A percentile compares a stretch with the other conserved stretches of the same genome.
phyloP scores from a whole-genome alignment of 768 basidiomycete genomes.

The Hericium coralloides region DNA sequence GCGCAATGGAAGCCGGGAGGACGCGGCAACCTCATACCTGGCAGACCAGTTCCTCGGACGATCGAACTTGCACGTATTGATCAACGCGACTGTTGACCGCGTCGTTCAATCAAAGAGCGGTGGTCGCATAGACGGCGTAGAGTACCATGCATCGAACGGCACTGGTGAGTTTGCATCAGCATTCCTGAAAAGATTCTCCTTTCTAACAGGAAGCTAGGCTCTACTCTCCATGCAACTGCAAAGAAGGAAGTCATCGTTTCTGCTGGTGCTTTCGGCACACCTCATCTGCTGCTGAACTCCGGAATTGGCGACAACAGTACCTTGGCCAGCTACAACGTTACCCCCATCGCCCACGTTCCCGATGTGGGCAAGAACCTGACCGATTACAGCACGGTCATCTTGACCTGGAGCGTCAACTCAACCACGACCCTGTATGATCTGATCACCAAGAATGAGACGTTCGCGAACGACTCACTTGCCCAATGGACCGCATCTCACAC shows the following conservation, averaged over 20 bases:
- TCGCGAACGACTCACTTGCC: background rate
- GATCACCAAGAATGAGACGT: background rate
- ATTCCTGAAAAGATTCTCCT: too few species aligned
- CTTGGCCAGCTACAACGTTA: background rate
- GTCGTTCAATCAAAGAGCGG: background rate
- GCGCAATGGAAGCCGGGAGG: constrained; percentile 1
- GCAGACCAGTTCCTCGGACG: background rate
- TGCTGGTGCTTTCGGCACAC: background rate
- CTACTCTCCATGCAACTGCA: constrained; percentile 1
- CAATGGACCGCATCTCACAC: background rate
- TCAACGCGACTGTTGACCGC: constrained; percentile 6
- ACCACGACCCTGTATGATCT: constrained; percentile 1
- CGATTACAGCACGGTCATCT: background rate
- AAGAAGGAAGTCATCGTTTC: background rate
- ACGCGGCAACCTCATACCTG: constrained; percentile 3
- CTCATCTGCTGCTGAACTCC: background rate
- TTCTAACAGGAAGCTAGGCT: background rate
- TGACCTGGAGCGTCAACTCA: background rate
- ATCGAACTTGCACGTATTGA: background rate
- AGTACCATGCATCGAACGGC: background rate
- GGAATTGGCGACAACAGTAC: background rate
- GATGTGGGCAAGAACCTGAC: background rate
- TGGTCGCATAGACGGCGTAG: constrained; percentile 1
- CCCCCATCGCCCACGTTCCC: background rate
- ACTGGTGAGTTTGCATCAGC: background rate